Evolutionary conservation across 768 basidiomycete species (phyloP), one percentile per base, ranked within the genome.

Genomic region (Udeniomyces megalosporus): DNA sequence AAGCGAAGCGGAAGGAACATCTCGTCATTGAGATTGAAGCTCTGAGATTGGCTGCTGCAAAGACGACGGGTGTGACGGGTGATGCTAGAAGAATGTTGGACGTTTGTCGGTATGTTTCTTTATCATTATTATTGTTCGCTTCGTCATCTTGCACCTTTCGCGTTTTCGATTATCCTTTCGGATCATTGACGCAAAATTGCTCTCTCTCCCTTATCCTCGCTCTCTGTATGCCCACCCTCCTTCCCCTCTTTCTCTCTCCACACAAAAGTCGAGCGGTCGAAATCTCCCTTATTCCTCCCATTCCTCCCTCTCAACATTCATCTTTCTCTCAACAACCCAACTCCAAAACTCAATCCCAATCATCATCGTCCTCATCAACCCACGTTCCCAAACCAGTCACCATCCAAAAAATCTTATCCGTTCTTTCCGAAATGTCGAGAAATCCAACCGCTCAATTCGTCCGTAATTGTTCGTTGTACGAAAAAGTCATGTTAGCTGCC

Each of bases 61-160:
- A 81, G 68, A 83, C 85, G 61, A 81, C 83, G 2, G 77, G 80
- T 14, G 87, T 95, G 62, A 92, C 88, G 61, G 95, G 95, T 29
- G 95, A 99, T 72, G 95, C 95, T 0, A 77, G 95, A 57, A 79
- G 92, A 32, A 86, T 92, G 5, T 77, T 99, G 62, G 95, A 99
- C 71, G 85, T 93, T 50, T 95, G 90, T 75, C 78, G 92, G 83
- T 86, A 62, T 55, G 78, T 73, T 2, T 24, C 44, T 24, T 35
- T 3, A 42, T 55, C 8, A 10, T 10, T 56, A 7, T 4, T 29
- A 22, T 29, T 31, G n/a, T 8, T 17, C 38, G 38, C 20, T 29
- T 46, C 20, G 5, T 56, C 26, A 29, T 46, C 28, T 6, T 26
- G 1, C 42, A n/a, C 17, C 38, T 42, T 17, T 17, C 38, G 10